Percentiles rank a stretch among this genome's conserved stretches.
phyloP scores from a whole-genome alignment of 192 early-diverging fungal species.

The Linderina pennispora region DNA sequence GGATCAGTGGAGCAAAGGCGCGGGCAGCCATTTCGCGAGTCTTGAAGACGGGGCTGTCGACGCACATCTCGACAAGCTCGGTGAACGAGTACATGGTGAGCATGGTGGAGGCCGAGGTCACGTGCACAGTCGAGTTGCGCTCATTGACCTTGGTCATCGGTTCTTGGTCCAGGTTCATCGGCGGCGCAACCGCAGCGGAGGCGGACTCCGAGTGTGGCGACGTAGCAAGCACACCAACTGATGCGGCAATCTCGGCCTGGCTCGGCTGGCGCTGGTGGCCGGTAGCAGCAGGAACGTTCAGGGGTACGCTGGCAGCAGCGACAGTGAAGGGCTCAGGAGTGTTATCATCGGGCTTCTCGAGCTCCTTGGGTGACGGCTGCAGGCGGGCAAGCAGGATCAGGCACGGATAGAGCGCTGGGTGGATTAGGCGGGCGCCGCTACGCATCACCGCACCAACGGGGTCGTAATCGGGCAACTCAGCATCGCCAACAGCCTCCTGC shows the following conservation, averaged over 20 bases:
- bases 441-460: constrained; percentile 12
- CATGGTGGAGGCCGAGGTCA: constrained; percentile 38
- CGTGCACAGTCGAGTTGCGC: constrained; percentile 45
- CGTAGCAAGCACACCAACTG: constrained; percentile 14
- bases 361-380: constrained; percentile 57
- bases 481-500: not conserved
- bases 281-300: not conserved
- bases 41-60: constrained; percentile 49
- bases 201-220: constrained; percentile 29
- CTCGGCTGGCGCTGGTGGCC: not conserved
- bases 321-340: not conserved
- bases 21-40: constrained; percentile 83
- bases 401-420: constrained; percentile 87
- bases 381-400: constrained; percentile 79
- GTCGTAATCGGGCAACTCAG: not conserved
- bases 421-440: constrained; percentile 52
- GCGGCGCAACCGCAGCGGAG: constrained; percentile 32
- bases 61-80: constrained; percentile 42
- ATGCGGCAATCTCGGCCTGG: constrained; percentile 1
- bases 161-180: constrained; percentile 42
- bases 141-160: constrained; percentile 37
- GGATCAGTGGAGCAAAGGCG: constrained; percentile 69
- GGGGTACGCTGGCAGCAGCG: too few species aligned
- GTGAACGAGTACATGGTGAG: constrained; percentile 48
- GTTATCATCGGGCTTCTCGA: too few species aligned